phyloP scores from a whole-genome alignment of 352 stramenopile genomes.

The Globisporangium perplexum region DNA sequence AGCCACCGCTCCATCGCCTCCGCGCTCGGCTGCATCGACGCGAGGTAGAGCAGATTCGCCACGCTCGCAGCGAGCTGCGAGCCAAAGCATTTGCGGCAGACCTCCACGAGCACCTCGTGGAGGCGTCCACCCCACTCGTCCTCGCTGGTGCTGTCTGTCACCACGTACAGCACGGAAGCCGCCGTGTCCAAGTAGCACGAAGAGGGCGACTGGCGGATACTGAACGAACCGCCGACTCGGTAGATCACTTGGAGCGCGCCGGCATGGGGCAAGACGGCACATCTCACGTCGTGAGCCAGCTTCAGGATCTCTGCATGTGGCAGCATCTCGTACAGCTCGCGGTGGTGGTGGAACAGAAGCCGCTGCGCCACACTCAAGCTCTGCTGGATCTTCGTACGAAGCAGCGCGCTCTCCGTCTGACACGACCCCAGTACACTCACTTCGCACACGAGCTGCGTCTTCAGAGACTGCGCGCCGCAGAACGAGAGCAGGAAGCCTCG shows the following conservation, averaged over 20 bases:
- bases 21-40: constrained; percentile 41
- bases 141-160: constrained; percentile 19
- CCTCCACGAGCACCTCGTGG: constrained; percentile 50
- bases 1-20: constrained; percentile 46
- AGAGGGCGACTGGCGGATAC: constrained; percentile 20
- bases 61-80: constrained; percentile 35
- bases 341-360: constrained; percentile 44
- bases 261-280: constrained; percentile 32
- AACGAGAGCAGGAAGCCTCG: constrained; percentile 33
- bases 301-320: constrained; percentile 23
- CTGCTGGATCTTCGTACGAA: constrained; percentile 17
- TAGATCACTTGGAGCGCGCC: constrained; percentile 50
- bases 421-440: constrained; percentile 38
- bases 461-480: constrained; percentile 49
- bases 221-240: constrained; percentile 33
- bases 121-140: constrained; percentile 22
- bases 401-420: constrained; percentile 17
- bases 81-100: constrained; percentile 53
- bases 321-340: constrained; percentile 30
- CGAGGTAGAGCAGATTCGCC: constrained; percentile 69
- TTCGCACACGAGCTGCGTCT: constrained; percentile 39
- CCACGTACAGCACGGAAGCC: constrained; percentile 29
- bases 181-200: constrained; percentile 43
- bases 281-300: constrained; percentile 25
- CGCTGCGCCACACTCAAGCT: constrained; percentile 45